Base-by-base conservation (phyloP, 2,329 filamentous ascomycete genomes). In the Phyllosticta citribraziliensis region DNA sequence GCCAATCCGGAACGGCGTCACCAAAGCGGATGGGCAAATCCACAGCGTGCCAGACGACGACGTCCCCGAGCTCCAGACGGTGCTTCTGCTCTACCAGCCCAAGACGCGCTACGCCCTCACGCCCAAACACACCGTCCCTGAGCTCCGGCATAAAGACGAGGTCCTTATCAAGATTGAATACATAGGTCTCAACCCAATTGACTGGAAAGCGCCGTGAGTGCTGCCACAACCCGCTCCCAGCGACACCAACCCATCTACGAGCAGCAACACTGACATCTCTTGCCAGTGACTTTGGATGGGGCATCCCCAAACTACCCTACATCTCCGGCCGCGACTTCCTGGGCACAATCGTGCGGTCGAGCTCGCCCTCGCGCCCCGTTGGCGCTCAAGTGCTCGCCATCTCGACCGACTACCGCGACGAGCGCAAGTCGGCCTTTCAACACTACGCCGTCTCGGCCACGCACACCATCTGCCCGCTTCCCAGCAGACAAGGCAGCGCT, bases 171-270 rank as follows among this genome's bases (percentile, higher is more conserved):
- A 81, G 68, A 76, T 84, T 1, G 75, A 80, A 47, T 82, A 82
- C 12, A 85, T 89, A 66, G 88, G 88, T 0, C 74, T 91, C 47
- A 91, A 91, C 67, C 88, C 88, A 0, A 88, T 91, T 60, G 88
- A 89, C 70, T 89, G 84, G 84, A 88, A 88, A 75, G 81, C 84
- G 63, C 84, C 86, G 86, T 88, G 75, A 66, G 83, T 78, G 11
- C 47, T 17, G 25, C 19, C 20, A 22, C 22, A 2, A 22, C 22
- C 22, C 22, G 22, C 22, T 22, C 22, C 22, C 22, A 22, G 22
- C 22, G 22, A 2, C 22, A 22, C 22, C 22, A 3, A 2, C 22
- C 22, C 22, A 22, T 22, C 22, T 22, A 22, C 22, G 22, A 20
- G 22, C 30, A 40, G n/a, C 27, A 40, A 57, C 33, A 40, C 27